Base-by-base conservation (phyloP, 176 grass and related monocot genomes). In the Zea luxurians region DNA sequence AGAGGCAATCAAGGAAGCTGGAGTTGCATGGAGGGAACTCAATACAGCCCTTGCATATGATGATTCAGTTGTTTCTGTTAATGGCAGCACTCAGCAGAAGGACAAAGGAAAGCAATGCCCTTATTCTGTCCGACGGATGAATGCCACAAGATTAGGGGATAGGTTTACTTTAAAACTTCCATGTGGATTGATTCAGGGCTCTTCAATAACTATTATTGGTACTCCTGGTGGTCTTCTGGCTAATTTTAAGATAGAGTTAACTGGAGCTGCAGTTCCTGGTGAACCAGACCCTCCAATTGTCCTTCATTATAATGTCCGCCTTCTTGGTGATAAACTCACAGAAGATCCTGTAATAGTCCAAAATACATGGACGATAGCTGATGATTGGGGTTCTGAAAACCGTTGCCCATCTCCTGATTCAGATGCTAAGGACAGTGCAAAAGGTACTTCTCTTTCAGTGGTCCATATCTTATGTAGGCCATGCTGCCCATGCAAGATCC, bases 331-430 rank as follows among this genome's bases (percentile, higher is more conserved):
- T 91, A 99, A 96, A 88, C 88, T 93, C 83, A 95, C 96, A 65
- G 96, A 96, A 75, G 92, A 99, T 91, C 90, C 96, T 80, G 92
- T 99, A 6, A 93, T 99, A 76, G 96, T 99, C 43, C 96, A 99
- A 85, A 99, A 99, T 80, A 91, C 96, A 13, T 99, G 96, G 96
- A 93, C 90, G 38, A 63, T 77, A 86, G 79, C 85, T 68, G 60
- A 86, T 81, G 96, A 99, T 73, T 99, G 96, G 96, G 92, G 88
- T 78, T 80, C 83, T 78, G 96, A 99, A 89, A 79, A 91, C 42
- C 96, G 96, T 68, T 99, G 96, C 52, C 96, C 92, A 71, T 82
- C 80, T 44, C 80, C 80, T 87, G 85, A 80, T 86, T 70, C 87
- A 0, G 72, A 89, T 67, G 68, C 83, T 79, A 93, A 89, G 55